Conservation (phyloP, 441 rosid species). For the Pelargonium exstipulatum region DNA sequence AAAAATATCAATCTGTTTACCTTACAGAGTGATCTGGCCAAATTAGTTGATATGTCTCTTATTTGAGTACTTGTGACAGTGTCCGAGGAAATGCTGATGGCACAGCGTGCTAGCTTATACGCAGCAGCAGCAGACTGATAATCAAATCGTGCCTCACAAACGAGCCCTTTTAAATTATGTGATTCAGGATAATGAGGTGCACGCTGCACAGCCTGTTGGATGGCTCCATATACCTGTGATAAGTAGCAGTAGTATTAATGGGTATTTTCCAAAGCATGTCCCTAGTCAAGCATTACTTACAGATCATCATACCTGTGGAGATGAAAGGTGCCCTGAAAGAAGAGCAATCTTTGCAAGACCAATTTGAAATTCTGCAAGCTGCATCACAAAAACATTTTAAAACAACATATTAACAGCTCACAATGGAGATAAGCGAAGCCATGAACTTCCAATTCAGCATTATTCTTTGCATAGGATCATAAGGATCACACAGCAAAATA, state of each 20-base stretch:
- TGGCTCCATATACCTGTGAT: conserved; percentile 76
- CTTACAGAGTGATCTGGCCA: conserved; percentile 74
- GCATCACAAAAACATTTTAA: conserved; percentile 25
- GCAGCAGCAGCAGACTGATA: conserved; percentile 59
- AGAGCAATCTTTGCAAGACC: conserved; percentile 86
- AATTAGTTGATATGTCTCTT: conserved; percentile 58
- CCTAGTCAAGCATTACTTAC: conserved; percentile 8
- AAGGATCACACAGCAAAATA: conserved; percentile 10
- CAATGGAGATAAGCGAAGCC: conserved; percentile 11
- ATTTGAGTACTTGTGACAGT: conserved; percentile 37
- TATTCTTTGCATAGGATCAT: conserved; percentile 1
- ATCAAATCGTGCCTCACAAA: conserved; percentile 67
- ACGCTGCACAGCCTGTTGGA: conserved; percentile 81
- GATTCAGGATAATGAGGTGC: conserved; percentile 75
- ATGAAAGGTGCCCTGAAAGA: conserved; percentile 56
- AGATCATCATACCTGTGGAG: conserved; percentile 63
- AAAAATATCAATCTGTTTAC: conserved; percentile 36
- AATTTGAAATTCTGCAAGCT: conserved; percentile 90
- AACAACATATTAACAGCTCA: conserved; percentile 6
- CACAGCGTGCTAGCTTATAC: conserved; percentile 57
- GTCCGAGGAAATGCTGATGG: conserved; percentile 39
- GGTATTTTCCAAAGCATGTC: conserved; percentile 1
- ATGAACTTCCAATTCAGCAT: conserved; percentile 2
- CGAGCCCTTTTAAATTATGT: conserved; percentile 78
- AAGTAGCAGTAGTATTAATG: conserved; percentile 21